Evolutionary conservation across 768 basidiomycete species (phyloP).

Genomic region (Lactifluus volemus): DNA sequence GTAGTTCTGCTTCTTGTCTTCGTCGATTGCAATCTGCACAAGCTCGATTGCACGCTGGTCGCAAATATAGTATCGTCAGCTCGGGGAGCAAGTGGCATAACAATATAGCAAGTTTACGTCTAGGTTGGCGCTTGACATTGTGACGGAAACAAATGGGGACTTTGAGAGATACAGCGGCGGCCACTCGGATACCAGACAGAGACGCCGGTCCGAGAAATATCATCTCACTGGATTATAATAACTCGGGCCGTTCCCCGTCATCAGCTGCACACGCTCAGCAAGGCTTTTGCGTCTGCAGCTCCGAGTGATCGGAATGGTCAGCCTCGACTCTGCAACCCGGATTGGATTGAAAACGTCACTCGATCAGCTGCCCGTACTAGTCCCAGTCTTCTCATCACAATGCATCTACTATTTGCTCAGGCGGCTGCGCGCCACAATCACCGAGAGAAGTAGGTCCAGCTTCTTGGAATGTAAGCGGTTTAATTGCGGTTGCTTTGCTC

Average conservation of each 20-base stretch:
- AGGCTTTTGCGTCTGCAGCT: no score
- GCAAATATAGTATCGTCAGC: not conserved
- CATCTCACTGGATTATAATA: no score
- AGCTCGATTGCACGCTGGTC: conserved; percentile 75
- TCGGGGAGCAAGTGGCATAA: not conserved
- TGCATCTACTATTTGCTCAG: not conserved
- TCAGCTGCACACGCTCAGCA: no score
- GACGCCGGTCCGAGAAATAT: not conserved
- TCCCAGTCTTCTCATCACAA: no score
- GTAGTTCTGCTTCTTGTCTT: conserved; percentile 90
- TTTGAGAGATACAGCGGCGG: not conserved
- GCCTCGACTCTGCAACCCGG: no score
- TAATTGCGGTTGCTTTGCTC: not conserved
- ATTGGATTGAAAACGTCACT: not conserved
- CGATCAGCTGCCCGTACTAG: not conserved
- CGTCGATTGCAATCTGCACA: conserved; percentile 87
- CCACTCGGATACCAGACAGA: not conserved
- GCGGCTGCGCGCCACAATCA: not conserved
- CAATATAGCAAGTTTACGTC: conserved; percentile 1
- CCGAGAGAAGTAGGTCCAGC: not conserved
- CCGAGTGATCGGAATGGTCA: not conserved
- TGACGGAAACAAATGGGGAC: not conserved
- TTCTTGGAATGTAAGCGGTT: not conserved
- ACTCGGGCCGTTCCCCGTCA: not conserved
- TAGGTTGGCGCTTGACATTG: conserved; percentile 14